Conservation (phyloP, 345 rosid genomes). For the Geranium rotundifolium region DNA sequence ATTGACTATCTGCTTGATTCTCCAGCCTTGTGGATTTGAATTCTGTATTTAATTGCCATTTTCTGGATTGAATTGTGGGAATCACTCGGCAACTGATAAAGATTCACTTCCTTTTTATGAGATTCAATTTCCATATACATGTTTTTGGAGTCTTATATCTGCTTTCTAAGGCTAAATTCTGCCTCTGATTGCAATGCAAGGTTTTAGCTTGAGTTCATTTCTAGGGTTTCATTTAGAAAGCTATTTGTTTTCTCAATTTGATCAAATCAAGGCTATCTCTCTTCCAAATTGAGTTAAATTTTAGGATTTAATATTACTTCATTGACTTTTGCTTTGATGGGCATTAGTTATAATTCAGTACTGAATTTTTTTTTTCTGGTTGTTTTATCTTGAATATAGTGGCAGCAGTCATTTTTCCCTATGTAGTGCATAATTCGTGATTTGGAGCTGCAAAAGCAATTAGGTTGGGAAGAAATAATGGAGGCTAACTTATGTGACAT, state of each 20-base stretch:
- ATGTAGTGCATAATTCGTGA: conserved; percentile 6
- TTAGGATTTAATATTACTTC: not conserved
- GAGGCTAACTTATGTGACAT: conserved; percentile 57
- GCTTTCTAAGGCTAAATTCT: not conserved
- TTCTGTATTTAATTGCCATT: too few relatives aligned
- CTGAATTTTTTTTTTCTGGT: conserved; percentile 13
- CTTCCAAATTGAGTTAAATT: not conserved
- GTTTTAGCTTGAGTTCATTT: not conserved
- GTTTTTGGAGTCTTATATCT: not conserved
- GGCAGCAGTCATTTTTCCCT: conserved; percentile 11
- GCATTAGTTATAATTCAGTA: conserved; percentile 4
- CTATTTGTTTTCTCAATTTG: not conserved
- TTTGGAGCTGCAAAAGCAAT: conserved; percentile 13
- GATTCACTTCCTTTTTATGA: too few relatives aligned
- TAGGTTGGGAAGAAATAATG: too few relatives aligned
- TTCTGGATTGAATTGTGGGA: not conserved
- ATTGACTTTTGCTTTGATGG: not conserved
- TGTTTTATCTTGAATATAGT: conserved; percentile 15
- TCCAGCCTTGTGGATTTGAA: not conserved
- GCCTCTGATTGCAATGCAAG: not conserved
- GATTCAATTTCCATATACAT: not conserved
- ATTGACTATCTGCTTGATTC: not conserved
- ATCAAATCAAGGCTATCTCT: not conserved
- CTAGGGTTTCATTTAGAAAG: not conserved
- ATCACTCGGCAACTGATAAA: not conserved